Percentiles rank a stretch among this genome's conserved stretches.
Conservation (phyloP, 2,329 filamentous ascomycete genomes). For the Colletotrichum sp. region DNA sequence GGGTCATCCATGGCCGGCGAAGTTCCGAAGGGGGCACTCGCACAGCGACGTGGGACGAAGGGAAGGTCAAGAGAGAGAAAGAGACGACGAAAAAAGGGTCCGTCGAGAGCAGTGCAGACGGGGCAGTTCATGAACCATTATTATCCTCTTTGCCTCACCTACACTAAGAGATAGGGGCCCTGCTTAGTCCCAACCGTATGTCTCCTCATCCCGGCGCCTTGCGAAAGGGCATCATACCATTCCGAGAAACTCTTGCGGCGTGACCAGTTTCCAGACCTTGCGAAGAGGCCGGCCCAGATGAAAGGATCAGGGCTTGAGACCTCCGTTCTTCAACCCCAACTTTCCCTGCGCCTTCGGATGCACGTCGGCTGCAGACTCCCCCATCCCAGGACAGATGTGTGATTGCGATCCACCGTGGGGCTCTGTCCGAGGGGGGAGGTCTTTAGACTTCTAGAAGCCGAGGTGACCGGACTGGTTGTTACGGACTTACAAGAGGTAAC, state of each 20-base stretch:
- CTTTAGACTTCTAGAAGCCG: neutral
- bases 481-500: neutral
- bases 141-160: neutral
- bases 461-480: neutral
- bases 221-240: neutral
- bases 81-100: constrained; percentile 7
- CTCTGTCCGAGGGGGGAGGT: neutral
- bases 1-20: constrained; percentile 23
- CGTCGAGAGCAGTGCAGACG: neutral
- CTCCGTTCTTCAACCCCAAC: neutral
- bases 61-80: neutral
- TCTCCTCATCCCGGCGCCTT: neutral
- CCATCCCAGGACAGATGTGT: neutral
- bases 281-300: neutral
- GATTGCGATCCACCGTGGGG: constrained; percentile 17
- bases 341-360: constrained; percentile 2
- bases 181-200: neutral
- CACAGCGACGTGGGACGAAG: neutral
- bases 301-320: constrained; percentile 16
- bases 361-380: neutral
- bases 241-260: neutral
- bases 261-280: neutral
- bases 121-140: constrained; percentile 17
- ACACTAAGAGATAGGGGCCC: neutral
- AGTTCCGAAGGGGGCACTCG: neutral